Evolutionary conservation across 2,329 filamentous ascomycete genomes (phyloP).

Genomic region (Claviceps monticola): DNA sequence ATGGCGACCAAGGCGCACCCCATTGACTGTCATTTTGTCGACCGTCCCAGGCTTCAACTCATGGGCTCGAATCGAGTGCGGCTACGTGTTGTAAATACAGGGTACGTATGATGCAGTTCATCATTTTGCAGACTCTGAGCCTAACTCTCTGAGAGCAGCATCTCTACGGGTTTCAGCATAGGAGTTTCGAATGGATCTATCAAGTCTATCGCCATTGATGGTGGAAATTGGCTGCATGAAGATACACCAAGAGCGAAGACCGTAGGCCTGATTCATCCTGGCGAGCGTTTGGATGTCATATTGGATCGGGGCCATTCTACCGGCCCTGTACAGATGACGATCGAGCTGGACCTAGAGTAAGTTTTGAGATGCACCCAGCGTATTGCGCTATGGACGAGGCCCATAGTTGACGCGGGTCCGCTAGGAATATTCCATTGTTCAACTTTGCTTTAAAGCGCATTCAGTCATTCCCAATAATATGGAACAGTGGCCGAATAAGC

Average conservation of each 20-base stretch:
- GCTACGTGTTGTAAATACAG: constrained; percentile 10
- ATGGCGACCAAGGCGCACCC: constrained; percentile 9
- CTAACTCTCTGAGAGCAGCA: background rate
- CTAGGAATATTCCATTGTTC: constrained; percentile 11
- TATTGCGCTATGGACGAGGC: background rate
- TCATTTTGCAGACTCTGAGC: background rate
- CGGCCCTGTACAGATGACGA: background rate
- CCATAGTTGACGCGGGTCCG: background rate
- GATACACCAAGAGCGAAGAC: constrained; percentile 6
- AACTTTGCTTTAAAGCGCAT: constrained; percentile 10
- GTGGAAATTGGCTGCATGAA: constrained; percentile 5
- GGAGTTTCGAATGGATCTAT: constrained; percentile 4
- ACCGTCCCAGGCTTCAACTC: constrained; percentile 5
- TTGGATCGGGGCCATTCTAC: background rate
- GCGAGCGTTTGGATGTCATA: constrained; percentile 11
- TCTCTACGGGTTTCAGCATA: constrained; percentile 5
- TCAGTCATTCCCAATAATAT: constrained; percentile 9
- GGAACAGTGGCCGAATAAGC: background rate
- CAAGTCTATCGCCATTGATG: constrained; percentile 10
- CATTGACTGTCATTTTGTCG: constrained; percentile 6
- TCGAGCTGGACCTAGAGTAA: constrained; percentile 9
- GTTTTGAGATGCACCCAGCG: background rate
- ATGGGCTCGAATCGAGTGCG: constrained; percentile 5
- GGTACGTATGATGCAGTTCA: background rate
- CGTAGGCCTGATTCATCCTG: constrained; percentile 11